Base-by-base conservation (phyloP, 2,329 filamentous ascomycete genomes). In the Apiospora saccharicola region DNA sequence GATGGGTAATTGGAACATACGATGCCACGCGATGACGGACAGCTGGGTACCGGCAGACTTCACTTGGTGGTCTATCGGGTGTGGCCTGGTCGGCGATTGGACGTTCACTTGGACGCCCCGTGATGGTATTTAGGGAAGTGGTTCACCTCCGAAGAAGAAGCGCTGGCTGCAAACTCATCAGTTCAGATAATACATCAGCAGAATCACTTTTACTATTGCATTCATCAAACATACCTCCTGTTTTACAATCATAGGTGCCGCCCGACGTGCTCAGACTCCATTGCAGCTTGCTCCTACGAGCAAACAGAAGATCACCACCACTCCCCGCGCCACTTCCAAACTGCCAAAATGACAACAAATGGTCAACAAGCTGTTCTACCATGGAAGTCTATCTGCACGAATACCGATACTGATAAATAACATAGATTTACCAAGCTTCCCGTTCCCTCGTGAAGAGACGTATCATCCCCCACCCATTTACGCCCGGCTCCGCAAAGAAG, bases 381-480 rank as follows among this genome's bases (percentile, higher is more conserved):
- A 53, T 61, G 1, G 2, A 4, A 0, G 1, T 2, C 16, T 4
- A 37, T 5, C 19, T 19, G 26, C 26, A 30, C 26, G 26, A 30
- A 8, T 2, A 4, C 53, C 12, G 10, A 12, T 8, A 8, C 30
- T 49, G 46, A 49, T 30, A 37, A 4, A 37, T 0, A 16, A 26
- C 6, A 34, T 5, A 61, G 30, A 61, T 16, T 3, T 37, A 7
- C 53, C 53, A 0, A 61, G 16, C 53, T 74, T 74, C 68, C 73
- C 72, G 19, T 74, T 74, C n/a, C 51, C 68, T 10, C 64, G 72
- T 30, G 72, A 74, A 53, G 46, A 70, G 49, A 43, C 47, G 19
- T 34, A 46, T 19, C 49, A 71, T 12, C 72, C 73, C n/a, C 67
- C 68, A 14, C 10, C 61, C 2, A 8, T 67, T 22, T 69, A 71